These are phyloP conservation scores for Wickerhamomyces canadensis DNA, from an alignment of 805 yeast species.

Conservation along the genomic window DNA sequence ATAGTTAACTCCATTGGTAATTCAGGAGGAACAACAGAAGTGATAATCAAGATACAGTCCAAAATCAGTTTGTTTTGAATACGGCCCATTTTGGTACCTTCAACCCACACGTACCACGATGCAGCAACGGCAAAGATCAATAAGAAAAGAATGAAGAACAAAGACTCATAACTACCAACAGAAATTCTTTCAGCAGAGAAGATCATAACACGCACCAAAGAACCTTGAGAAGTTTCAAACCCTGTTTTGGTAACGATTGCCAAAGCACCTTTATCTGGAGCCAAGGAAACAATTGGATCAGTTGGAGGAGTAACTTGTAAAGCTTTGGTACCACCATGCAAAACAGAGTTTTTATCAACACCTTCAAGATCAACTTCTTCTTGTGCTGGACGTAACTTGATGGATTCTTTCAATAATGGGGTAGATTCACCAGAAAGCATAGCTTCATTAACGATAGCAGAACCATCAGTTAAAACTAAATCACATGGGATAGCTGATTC, in stretches of 20 bases:
- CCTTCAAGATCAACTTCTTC: slow-evolving; percentile 73
- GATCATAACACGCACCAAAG: slow-evolving; percentile 95
- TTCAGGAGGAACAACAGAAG: slow-evolving; percentile 98
- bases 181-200: slow-evolving; percentile 95
- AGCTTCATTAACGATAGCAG: slow-evolving; percentile 96
- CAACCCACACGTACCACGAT: slow-evolving; percentile 97
- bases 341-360: slow-evolving; percentile 77
- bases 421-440: slow-evolving; percentile 99
- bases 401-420: slow-evolving; percentile 89
- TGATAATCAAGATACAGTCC: slow-evolving; percentile 92
- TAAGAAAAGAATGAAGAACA: slow-evolving; percentile 85
- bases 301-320: slow-evolving; percentile 81
- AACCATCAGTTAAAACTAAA: slow-evolving; percentile 75
- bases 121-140: slow-evolving; percentile 91
- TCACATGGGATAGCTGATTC: slow-evolving; percentile 95
- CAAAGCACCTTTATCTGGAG: slow-evolving; percentile 87
- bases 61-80: slow-evolving; percentile 87
- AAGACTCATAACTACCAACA: slow-evolving; percentile 92
- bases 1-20: slow-evolving; percentile 97
- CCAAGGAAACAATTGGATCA: slow-evolving; percentile 38
- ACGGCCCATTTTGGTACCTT: slow-evolving; percentile 94
- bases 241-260: slow-evolving; percentile 92
- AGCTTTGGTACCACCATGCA: slow-evolving; percentile 96
- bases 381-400: slow-evolving; percentile 69
- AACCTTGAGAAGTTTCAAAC: slow-evolving; percentile 98